Evolutionary conservation across 495 filamentous ascomycete species (phyloP), one percentile per base, ranked within the genome.

Genomic region (Annulohypoxylon stygium): DNA sequence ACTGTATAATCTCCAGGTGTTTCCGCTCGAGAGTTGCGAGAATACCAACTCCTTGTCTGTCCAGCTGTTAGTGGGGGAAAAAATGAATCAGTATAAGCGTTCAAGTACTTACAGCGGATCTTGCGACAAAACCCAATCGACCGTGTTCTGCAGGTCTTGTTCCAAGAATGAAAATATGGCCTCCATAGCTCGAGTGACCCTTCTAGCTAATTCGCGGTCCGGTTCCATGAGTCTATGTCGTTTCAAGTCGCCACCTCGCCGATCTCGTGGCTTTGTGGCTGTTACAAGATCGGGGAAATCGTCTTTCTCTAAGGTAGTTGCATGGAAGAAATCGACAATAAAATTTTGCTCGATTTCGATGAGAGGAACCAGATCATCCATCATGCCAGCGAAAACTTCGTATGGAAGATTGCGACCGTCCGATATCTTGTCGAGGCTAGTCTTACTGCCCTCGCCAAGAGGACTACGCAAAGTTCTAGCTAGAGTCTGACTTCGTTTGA

Each of bases 331-430:
- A 62, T 96, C 92, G 23, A 97, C 89, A 30, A 97, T 83, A 75
- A 98, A 98, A 76, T 97, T 97, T 79, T 98, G 95, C 82, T 98
- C 95, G 69, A 92, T 92, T 55, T 91, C 90, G 43, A 97, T 89
- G 66, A 96, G 87, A 20, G 89, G 90, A 51, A 93, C 80, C 63
- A 93, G 88, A 79, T 97, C 93, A 55, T 92, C 89, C 48, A 98
- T 83, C 14, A 90, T 88, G 37, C 91, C 91, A 2, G 89, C 85
- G 81, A 97, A 97, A n/a, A 90, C 91, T 82, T 97, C 95, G 67
- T 88, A 93, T 0, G 93, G 88, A 43, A 92, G 86, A 23, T 93
- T 84, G 68, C 88, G 88, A 43, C 91, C 90, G 69, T 89, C 87
- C 61, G 90, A 85, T 2, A 83, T 74, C 80, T 91, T 93, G 39